Evolutionary conservation across 75 land plant genomes (phyloP), one percentile per base, ranked within the genome.

Genomic region (Pseudotsuga menziesii): DNA sequence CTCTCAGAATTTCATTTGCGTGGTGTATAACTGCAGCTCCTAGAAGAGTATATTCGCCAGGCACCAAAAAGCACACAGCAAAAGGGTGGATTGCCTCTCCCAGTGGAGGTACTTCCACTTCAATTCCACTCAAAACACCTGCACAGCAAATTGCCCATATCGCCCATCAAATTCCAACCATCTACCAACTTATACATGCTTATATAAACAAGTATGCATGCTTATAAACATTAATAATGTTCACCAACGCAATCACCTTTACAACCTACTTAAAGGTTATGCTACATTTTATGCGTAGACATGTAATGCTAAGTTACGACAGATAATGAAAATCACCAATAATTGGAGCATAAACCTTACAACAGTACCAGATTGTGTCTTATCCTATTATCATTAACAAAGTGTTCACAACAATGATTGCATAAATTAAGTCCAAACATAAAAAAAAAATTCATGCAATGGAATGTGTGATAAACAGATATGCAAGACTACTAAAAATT

Each of bases 41-140:
- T 23, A 90, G 62, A n/a, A 97, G 78, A 3, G 98, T 94, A 82
- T 94, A 97, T 69, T 97, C 95, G 15, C 99, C 99, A 1, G 99
- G 99, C 35, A 97, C 93, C 58, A 97, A 86, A 75, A 97, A 97
- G 63, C 89, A 97, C 44, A 97, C 82, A 19, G 93, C 90, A 78
- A 97, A 97, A 5, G 85, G 69, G 75, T 97, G 99, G 52, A 78
- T 86, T 9, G 84, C 80, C 80, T 97, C 98, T 73, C 96, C 88
- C 26, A 94, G 86, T 0, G 95, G 90, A 23, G 90, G 90, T 66
- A 89, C 85, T 79, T 94, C 93, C 82, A 94, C 69, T 5, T 75
- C 71, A 36, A 94, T 87, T 67, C 89, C 98, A 74, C 73, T 86
- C 35, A 97, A 64, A 66, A 93, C 88, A 80, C 99, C 99, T 96